phyloP scores from a whole-genome alignment of 495 filamentous ascomycete genomes.

The Tuber microsphaerosporum region DNA sequence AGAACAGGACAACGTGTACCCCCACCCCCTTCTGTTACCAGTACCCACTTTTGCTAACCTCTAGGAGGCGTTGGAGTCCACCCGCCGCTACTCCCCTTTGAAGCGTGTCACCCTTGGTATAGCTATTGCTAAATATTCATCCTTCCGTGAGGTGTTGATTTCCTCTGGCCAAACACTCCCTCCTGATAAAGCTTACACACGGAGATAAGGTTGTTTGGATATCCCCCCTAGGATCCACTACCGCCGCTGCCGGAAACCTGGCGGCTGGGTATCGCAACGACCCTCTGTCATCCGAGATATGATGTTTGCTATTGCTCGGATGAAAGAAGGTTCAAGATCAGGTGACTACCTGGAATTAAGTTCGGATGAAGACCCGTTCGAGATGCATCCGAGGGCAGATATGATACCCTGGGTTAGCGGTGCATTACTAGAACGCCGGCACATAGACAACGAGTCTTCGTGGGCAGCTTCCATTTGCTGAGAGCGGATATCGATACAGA shows the following conservation, averaged over 20 bases:
- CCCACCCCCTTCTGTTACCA: neutral
- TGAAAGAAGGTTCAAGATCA: neutral
- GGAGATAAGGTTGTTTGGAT: constrained; percentile 25
- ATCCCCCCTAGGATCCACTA: constrained; percentile 28
- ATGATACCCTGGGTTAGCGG: constrained; percentile 12
- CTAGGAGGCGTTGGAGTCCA: neutral
- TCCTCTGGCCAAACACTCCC: neutral
- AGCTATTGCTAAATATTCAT: neutral
- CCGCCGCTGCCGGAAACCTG: constrained; percentile 27
- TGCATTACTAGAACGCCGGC: neutral
- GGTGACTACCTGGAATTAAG: neutral
- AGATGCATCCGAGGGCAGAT: constrained; percentile 6
- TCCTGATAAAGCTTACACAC: constrained; percentile 4
- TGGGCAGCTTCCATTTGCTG: constrained; percentile 31
- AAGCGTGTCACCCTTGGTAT: neutral
- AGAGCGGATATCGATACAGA: constrained; percentile 4
- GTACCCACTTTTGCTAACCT: neutral
- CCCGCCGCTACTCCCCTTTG: neutral
- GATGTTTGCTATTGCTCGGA: constrained; percentile 1
- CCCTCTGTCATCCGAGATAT: constrained; percentile 17
- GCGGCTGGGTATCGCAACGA: constrained; percentile 14
- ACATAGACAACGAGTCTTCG: constrained; percentile 17
- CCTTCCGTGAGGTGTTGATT: neutral
- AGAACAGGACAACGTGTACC: neutral
- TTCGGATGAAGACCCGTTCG: neutral